These are phyloP conservation scores for Paspalum vaginatum DNA, from an alignment of 176 grass and related monocot genomes.

Conservation along the genomic window DNA sequence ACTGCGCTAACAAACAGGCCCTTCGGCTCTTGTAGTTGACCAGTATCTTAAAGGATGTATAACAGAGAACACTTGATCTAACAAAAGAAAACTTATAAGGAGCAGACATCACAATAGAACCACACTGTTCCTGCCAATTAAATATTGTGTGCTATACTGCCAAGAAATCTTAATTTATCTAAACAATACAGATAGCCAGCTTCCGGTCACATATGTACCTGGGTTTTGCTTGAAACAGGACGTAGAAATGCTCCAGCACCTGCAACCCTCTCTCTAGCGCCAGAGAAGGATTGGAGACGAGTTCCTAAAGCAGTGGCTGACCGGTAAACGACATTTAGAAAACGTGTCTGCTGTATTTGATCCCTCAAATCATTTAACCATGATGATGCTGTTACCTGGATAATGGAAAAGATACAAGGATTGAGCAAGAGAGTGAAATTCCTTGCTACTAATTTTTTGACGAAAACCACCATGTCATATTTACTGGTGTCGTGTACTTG, in stretches of 20 bases:
- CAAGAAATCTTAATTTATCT: conserved; percentile 26
- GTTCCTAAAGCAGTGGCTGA: conserved; percentile 96
- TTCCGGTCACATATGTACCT: conserved; percentile 61
- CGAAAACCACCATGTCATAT: conserved; percentile 7
- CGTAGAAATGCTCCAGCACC: conserved; percentile 79
- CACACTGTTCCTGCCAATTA: not conserved
- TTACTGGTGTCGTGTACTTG: not conserved
- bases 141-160: not conserved
- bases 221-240: conserved; percentile 92
- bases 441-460: conserved; percentile 15
- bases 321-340: conserved; percentile 94
- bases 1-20: no score
- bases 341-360: conserved; percentile 88
- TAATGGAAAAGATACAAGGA: conserved; percentile 32
- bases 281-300: conserved; percentile 75
- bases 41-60: not conserved
- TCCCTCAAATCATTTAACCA: conserved; percentile 99
- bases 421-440: conserved; percentile 14
- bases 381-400: conserved; percentile 94
- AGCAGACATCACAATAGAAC: conserved; percentile 9
- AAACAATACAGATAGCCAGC: conserved; percentile 21
- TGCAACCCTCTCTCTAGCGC: conserved; percentile 88
- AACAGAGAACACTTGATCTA: not conserved
- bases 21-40: no score
- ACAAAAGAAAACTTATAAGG: not conserved